Conservation (phyloP, 352 stramenopile genomes). For the Pythium vanterpoolii region DNA sequence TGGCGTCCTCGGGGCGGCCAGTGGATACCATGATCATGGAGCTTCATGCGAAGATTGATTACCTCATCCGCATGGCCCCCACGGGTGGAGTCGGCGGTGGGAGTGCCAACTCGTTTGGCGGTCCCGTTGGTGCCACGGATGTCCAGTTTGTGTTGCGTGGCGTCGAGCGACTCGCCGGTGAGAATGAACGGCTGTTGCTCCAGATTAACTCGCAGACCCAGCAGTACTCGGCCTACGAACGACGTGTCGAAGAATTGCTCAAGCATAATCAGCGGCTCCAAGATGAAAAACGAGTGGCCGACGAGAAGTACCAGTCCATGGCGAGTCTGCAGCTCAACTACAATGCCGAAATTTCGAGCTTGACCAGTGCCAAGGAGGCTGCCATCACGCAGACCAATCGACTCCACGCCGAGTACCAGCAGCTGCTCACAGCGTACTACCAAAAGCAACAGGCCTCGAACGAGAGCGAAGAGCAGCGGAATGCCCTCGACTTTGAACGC, state of each 20-base stretch:
- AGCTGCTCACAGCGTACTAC: constrained; percentile 68
- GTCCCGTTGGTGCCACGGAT: constrained; percentile 40
- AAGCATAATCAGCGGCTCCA: constrained; percentile 56
- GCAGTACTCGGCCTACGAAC: constrained; percentile 67
- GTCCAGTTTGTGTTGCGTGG: constrained; percentile 60
- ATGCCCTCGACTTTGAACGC: constrained; percentile 61
- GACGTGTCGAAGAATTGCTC: constrained; percentile 63
- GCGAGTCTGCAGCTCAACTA: constrained; percentile 51
- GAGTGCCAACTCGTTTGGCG: constrained; percentile 1
- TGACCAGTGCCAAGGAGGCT: constrained; percentile 58
- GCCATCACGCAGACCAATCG: constrained; percentile 72
- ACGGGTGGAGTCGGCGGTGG: constrained; percentile 6
- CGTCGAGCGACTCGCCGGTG: constrained; percentile 62
- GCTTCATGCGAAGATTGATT: constrained; percentile 72
- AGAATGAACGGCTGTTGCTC: constrained; percentile 71
- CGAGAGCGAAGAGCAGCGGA: constrained; percentile 52
- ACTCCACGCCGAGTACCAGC: constrained; percentile 72
- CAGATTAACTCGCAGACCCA: constrained; percentile 82
- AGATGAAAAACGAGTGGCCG: constrained; percentile 55
- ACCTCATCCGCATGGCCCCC: constrained; percentile 66
- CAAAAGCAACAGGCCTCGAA: constrained; percentile 61
- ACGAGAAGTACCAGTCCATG: constrained; percentile 62
- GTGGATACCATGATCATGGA: constrained; percentile 51
- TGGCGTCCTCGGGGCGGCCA: constrained; percentile 34
- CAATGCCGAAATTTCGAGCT: constrained; percentile 47